phyloP scores from a whole-genome alignment of 345 rosid species.

The Melaleuca quinquenervia region DNA sequence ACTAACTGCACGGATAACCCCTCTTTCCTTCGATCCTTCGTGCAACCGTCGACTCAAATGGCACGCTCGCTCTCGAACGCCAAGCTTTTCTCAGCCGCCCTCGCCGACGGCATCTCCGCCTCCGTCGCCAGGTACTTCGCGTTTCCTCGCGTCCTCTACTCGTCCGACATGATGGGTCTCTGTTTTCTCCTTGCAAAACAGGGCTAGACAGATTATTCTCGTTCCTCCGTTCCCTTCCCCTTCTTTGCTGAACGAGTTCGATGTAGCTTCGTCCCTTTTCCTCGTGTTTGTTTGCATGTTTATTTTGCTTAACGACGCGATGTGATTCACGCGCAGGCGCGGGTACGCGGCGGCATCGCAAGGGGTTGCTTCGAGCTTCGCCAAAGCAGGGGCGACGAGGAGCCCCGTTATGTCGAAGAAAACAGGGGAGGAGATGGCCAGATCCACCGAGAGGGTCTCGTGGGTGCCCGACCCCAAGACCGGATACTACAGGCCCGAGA shows the following conservation, averaged over 20 bases:
- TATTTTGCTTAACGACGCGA: neutral
- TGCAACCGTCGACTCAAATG: too few species aligned
- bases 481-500: slow-evolving; percentile 77
- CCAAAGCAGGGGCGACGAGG: slow-evolving; percentile 11
- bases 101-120: slow-evolving; percentile 20
- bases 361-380: slow-evolving; percentile 8
- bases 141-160: neutral
- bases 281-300: neutral
- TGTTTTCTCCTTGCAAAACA: neutral
- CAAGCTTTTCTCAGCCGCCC: slow-evolving; percentile 25
- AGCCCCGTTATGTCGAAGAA: slow-evolving; percentile 29
- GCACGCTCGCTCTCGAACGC: slow-evolving; percentile 36
- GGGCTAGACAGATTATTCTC: neutral
- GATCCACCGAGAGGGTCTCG: slow-evolving; percentile 29
- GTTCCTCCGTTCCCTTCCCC: neutral
- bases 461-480: slow-evolving; percentile 89
- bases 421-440: slow-evolving; percentile 30
- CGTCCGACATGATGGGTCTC: too few species aligned
- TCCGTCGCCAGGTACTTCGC: slow-evolving; percentile 19
- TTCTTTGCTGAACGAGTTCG: neutral
- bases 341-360: slow-evolving; percentile 26
- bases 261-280: neutral
- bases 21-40: neutral
- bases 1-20: neutral
- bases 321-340: slow-evolving; percentile 7